A percentile compares a stretch with the other conserved stretches of the same genome.
Conservation (phyloP, 1,284 basidiomycete genomes). For the Cystobasidiaceae sp. region DNA sequence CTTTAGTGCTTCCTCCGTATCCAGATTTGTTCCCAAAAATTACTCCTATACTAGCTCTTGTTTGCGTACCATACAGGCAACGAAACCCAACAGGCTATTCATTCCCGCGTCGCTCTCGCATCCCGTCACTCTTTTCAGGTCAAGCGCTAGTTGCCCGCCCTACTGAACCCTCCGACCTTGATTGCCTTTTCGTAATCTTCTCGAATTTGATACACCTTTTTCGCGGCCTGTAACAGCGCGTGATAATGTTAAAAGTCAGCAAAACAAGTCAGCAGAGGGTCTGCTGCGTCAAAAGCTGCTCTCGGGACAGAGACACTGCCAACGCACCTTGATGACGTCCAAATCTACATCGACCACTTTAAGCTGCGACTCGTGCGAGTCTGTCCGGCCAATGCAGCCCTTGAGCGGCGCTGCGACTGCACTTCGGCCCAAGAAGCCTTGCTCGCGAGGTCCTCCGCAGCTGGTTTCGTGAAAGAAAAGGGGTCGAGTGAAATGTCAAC, state of each 20-base stretch:
- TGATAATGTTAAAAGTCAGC: not conserved
- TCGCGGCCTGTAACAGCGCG: slow-evolving; percentile 34
- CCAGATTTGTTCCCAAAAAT: no score
- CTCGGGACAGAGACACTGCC: no score
- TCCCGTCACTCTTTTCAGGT: no score
- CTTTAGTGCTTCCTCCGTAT: no score
- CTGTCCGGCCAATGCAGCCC: slow-evolving; percentile 34
- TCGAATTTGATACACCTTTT: slow-evolving; percentile 37
- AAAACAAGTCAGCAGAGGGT: not conserved
- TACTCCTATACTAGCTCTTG: no score
- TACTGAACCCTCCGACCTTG: not conserved
- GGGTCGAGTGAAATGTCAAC: not conserved
- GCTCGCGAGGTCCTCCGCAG: slow-evolving; percentile 32
- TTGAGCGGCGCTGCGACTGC: slow-evolving; percentile 39
- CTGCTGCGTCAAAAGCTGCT: not conserved
- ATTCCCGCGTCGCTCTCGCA: no score
- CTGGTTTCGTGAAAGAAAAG: slow-evolving; percentile 25
- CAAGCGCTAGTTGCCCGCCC: no score
- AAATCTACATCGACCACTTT: slow-evolving; percentile 38
- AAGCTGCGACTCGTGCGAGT: slow-evolving; percentile 34
- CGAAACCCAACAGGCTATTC: no score
- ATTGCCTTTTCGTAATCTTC: slow-evolving; percentile 26
- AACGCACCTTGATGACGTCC: not conserved
- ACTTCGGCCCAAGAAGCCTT: slow-evolving; percentile 36
- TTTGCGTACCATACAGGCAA: no score